A percentile compares a stretch with the other conserved stretches of the same genome.
Conservation (phyloP, 345 rosid species). For the Populus ilicifolia region DNA sequence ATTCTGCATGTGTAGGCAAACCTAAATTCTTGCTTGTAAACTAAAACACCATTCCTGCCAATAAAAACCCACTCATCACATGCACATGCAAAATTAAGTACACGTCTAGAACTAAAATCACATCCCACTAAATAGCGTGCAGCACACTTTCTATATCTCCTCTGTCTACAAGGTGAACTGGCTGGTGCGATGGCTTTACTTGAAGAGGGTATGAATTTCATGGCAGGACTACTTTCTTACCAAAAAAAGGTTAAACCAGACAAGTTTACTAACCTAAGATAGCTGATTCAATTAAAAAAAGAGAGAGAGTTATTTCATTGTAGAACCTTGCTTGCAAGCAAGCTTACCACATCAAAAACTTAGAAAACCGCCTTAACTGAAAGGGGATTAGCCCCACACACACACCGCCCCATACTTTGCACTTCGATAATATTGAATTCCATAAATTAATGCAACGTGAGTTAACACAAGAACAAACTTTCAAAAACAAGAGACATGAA, state of each 20-base stretch:
- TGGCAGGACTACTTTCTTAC: too few relatives aligned
- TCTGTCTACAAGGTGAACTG: too few relatives aligned
- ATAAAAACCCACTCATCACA: neutral
- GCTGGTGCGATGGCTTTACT: too few relatives aligned
- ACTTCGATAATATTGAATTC: neutral
- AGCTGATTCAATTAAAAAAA: too few relatives aligned
- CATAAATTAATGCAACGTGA: neutral
- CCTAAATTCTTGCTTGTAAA: neutral
- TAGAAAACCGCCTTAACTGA: too few relatives aligned
- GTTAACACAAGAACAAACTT: neutral
- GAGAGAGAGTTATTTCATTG: too few relatives aligned
- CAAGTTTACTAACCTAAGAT: too few relatives aligned
- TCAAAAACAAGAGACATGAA: constrained; percentile 7
- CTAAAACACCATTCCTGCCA: neutral
- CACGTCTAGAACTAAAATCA: neutral
- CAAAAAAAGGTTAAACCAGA: too few relatives aligned
- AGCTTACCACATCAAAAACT: too few relatives aligned
- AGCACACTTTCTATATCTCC: too few relatives aligned
- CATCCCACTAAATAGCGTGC: neutral
- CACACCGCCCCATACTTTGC: neutral
- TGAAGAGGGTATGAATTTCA: too few relatives aligned
- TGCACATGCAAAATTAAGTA: neutral
- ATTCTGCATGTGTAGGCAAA: neutral
- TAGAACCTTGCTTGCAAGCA: too few relatives aligned
- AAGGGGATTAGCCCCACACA: neutral